Evolutionary conservation across 2,329 filamentous ascomycete species (phyloP).

Genomic region (Aspergillus pseudoterreus): DNA sequence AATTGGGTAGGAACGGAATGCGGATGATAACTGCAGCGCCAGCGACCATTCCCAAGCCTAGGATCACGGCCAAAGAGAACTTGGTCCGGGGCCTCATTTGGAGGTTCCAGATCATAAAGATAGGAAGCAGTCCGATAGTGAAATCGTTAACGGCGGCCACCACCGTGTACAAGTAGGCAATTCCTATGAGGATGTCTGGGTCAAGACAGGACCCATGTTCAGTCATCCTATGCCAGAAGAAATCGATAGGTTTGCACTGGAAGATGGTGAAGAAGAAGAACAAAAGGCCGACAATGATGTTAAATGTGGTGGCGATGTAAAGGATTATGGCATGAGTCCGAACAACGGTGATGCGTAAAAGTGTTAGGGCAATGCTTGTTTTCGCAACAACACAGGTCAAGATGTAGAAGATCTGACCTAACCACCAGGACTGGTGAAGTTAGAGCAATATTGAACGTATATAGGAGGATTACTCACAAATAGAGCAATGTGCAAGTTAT

Average conservation of each 20-base stretch:
- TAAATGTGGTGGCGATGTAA: conserved; percentile 41
- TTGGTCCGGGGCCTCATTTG: conserved; percentile 53
- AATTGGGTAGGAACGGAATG: conserved; percentile 14
- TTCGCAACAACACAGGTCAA: conserved; percentile 45
- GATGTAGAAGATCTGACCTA: conserved; percentile 52
- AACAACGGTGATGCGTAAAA: conserved; percentile 47
- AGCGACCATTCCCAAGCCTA: conserved; percentile 52
- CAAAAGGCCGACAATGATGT: conserved; percentile 41
- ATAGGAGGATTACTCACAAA: conserved; percentile 16
- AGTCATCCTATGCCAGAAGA: conserved; percentile 43
- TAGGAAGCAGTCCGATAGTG: conserved; percentile 49
- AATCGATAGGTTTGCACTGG: conserved; percentile 48
- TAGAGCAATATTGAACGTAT: neutral
- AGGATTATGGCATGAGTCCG: conserved; percentile 47
- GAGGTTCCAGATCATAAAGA: conserved; percentile 52
- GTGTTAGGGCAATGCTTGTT: conserved; percentile 49
- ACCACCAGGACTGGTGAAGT: conserved; percentile 41
- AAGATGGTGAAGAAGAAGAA: conserved; percentile 51
- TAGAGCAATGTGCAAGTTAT: conserved; percentile 19
- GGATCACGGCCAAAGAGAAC: conserved; percentile 47
- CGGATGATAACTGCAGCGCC: conserved; percentile 22
- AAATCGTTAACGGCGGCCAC: conserved; percentile 47
- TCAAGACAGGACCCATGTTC: conserved; percentile 41
- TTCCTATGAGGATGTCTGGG: conserved; percentile 45
- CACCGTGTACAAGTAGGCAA: conserved; percentile 50